These are phyloP conservation scores for Amphibolis antarctica DNA, from an alignment of 106 monocot species.

Conservation along the genomic window DNA sequence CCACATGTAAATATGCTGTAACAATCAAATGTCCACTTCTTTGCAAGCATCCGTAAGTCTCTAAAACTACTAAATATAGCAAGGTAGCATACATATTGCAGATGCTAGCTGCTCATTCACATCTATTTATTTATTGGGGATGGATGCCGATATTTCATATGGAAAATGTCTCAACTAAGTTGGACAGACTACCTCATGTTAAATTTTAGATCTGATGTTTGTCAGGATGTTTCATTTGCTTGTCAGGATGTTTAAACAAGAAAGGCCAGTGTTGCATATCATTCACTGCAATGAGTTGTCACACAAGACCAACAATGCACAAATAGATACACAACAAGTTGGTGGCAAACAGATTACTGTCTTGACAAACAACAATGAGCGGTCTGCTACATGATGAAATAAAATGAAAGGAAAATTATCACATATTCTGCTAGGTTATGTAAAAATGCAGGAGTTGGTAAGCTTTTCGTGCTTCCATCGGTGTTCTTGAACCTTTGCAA, in stretches of 20 bases:
- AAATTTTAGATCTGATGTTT: neutral
- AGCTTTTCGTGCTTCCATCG: no score
- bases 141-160: neutral
- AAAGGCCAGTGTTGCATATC: constrained; percentile 44
- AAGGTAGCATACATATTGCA: neutral
- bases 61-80: neutral
- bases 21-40: constrained; percentile 62
- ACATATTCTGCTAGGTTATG: no score
- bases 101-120: neutral
- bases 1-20: constrained; percentile 83
- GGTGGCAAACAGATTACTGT: constrained; percentile 15
- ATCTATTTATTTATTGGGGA: neutral
- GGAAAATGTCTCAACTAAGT: neutral
- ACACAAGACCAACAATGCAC: constrained; percentile 4
- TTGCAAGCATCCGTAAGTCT: constrained; percentile 78
- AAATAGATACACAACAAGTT: neutral
- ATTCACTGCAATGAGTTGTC: constrained; percentile 70
- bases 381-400: constrained; percentile 22
- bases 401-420: neutral
- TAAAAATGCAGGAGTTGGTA: no score
- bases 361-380: constrained; percentile 9
- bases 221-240: neutral
- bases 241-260: constrained; percentile 76
- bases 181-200: neutral
- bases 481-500: no score